A percentile compares a stretch with the other conserved stretches of the same genome.
Conservation (phyloP, 805 yeast genomes). For the Brettanomyces naardenensis region DNA sequence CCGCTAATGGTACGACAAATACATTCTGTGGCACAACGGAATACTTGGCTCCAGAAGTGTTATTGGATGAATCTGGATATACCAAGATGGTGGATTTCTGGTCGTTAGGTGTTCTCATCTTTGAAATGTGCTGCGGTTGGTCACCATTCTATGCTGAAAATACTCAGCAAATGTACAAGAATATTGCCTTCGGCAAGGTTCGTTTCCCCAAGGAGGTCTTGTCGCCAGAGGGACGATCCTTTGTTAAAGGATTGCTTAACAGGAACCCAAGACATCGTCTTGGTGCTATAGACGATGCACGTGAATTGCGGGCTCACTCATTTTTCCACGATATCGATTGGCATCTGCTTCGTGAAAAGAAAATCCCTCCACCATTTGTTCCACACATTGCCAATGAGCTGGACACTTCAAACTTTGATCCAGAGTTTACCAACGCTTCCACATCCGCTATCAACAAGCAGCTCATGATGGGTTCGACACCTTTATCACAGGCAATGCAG, state of each 20-base stretch:
- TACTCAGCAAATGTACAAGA: constrained; percentile 98
- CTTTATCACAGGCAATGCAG: constrained; percentile 89
- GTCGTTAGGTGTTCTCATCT: constrained; percentile 94
- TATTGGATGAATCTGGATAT: constrained; percentile 92
- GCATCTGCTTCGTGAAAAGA: constrained; percentile 68
- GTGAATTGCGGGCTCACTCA: constrained; percentile 86
- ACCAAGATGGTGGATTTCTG: constrained; percentile 99
- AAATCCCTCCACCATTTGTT: constrained; percentile 92
- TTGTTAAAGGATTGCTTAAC: constrained; percentile 90
- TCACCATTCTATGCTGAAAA: constrained; percentile 97
- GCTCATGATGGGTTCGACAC: constrained; percentile 61
- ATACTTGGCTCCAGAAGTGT: constrained; percentile 93
- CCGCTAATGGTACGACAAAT: constrained; percentile 83
- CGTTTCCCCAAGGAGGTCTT: constrained; percentile 94
- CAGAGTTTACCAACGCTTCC: constrained; percentile 90
- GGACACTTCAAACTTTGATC: constrained; percentile 95
- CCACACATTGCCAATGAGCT: constrained; percentile 88
- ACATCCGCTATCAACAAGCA: constrained; percentile 73
- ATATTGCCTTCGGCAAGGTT: constrained; percentile 97
- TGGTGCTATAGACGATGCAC: constrained; percentile 87
- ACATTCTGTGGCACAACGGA: constrained; percentile 99
- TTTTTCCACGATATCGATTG: constrained; percentile 90
- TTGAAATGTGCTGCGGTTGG: constrained; percentile 99
- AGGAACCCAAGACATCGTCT: constrained; percentile 93
- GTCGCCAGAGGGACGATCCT: constrained; percentile 87